Percentiles rank a stretch among this genome's conserved stretches.
These are phyloP conservation scores for Sophora flavescens DNA, from an alignment of 306 rosid species.

Conservation along the genomic window DNA sequence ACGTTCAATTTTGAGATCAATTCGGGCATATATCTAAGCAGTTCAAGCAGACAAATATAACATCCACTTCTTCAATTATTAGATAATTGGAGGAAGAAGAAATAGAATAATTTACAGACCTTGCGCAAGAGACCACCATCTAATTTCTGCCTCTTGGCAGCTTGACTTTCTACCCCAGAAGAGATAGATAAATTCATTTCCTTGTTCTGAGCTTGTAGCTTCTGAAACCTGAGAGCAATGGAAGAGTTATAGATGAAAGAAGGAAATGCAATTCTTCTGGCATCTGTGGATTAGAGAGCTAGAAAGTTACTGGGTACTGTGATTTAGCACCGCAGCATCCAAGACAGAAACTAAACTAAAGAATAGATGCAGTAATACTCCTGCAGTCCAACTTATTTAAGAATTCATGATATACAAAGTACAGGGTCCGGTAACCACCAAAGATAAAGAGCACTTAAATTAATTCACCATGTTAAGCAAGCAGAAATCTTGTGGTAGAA, in stretches of 20 bases:
- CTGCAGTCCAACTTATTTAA: conserved; percentile 11
- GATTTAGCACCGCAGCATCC: conserved; percentile 16
- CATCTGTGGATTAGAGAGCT: conserved; percentile 40
- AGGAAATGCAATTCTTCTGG: conserved; percentile 37
- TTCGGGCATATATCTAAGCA: conserved; percentile 26
- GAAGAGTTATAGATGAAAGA: conserved; percentile 35
- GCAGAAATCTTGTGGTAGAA: conserved; percentile 34
- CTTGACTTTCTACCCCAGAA: conserved; percentile 76
- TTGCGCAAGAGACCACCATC: conserved; percentile 82
- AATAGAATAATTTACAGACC: conserved; percentile 55
- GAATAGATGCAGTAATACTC: conserved; percentile 18
- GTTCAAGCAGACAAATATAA: conserved; percentile 29
- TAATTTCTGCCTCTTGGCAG: conserved; percentile 90
- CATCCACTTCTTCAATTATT: conserved; percentile 16
- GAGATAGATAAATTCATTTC: conserved; percentile 60
- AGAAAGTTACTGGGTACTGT: conserved; percentile 14
- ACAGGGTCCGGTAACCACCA: conserved; percentile 2
- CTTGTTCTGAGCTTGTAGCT: conserved; percentile 55
- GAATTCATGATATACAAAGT: conserved; percentile 9
- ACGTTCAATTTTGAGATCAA: conserved; percentile 20
- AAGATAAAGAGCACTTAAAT: conserved; percentile 23
- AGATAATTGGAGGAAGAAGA: conserved; percentile 38
- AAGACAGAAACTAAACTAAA: conserved; percentile 32
- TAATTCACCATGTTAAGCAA: conserved; percentile 7
- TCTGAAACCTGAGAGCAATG: conserved; percentile 67